Percentiles rank a stretch among this genome's conserved stretches.
phyloP scores from a whole-genome alignment of 768 basidiomycete genomes.

The Amylocystis lapponica region DNA sequence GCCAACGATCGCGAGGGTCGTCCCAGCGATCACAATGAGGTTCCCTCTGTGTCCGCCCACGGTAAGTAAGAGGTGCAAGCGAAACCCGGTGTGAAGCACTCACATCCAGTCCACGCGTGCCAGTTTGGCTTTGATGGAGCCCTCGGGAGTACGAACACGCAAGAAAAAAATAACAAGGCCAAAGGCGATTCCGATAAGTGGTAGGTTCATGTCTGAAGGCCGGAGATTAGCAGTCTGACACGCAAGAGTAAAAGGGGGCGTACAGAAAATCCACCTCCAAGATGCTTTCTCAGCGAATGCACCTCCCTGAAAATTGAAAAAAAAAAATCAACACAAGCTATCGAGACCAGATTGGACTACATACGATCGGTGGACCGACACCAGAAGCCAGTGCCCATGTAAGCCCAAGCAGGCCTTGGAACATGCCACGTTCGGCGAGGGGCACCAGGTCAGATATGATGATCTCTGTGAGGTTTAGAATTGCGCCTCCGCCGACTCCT shows the following conservation, averaged over 20 bases:
- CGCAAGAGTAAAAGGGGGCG: neutral
- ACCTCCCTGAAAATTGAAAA: constrained; percentile 12
- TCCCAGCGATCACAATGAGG: constrained; percentile 13
- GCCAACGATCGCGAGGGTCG: constrained; percentile 11
- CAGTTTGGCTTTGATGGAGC: constrained; percentile 22
- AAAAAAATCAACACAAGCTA: constrained; percentile 6
- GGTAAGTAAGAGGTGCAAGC: neutral
- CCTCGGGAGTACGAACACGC: constrained; percentile 18
- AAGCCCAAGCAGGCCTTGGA: constrained; percentile 6
- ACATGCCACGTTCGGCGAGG: constrained; percentile 27
- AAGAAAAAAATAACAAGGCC: constrained; percentile 7
- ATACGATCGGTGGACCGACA: neutral
- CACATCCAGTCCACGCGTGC: constrained; percentile 33
- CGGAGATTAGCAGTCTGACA: neutral
- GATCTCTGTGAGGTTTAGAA: constrained; percentile 15
- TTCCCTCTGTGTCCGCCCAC: constrained; percentile 4
- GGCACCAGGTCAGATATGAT: constrained; percentile 21
- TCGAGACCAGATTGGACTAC: constrained; percentile 12
- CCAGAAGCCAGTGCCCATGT: neutral
- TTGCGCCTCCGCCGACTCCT: constrained; percentile 19
- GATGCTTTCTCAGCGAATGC: constrained; percentile 10
- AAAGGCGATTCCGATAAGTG: constrained; percentile 8
- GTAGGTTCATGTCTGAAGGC: constrained; percentile 8
- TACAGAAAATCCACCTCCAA: constrained; percentile 15
- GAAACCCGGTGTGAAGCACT: constrained; percentile 16